phyloP scores from a whole-genome alignment of 768 basidiomycete genomes.

The Rickenella mellea region DNA sequence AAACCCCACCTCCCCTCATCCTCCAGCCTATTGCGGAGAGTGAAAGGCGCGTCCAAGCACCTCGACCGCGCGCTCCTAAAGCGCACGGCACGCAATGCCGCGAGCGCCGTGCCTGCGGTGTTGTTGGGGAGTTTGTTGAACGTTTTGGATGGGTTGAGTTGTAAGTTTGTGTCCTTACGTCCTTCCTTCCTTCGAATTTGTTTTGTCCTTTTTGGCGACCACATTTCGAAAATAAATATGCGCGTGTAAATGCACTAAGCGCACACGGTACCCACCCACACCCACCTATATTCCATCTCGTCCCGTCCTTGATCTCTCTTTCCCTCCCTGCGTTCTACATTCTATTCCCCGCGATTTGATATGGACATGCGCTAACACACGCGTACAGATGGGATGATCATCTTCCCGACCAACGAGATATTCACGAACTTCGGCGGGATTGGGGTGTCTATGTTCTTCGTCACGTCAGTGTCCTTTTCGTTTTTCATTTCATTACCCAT shows the following conservation, averaged over 20 bases:
- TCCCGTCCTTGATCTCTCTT: too few relatives aligned
- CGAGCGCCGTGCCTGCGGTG: constrained; percentile 68
- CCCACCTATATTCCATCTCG: too few relatives aligned
- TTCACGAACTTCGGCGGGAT: constrained; percentile 77
- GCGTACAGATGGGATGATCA: constrained; percentile 80
- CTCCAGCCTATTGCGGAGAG: too few relatives aligned
- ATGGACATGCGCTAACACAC: too few relatives aligned
- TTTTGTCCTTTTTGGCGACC: not conserved
- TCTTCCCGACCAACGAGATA: constrained; percentile 77
- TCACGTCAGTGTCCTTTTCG: constrained; percentile 41
- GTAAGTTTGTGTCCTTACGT: constrained; percentile 31
- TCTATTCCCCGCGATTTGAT: too few relatives aligned
- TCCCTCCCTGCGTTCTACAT: too few relatives aligned
- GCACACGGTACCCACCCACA: too few relatives aligned
- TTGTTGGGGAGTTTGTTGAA: constrained; percentile 79
- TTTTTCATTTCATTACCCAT: constrained; percentile 3
- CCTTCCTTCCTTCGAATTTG: not conserved
- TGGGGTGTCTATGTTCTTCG: constrained; percentile 94
- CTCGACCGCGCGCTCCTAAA: not conserved
- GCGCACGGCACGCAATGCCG: constrained; percentile 16
- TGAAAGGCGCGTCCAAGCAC: not conserved
- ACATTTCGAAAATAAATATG: too few relatives aligned
- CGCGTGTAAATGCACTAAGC: too few relatives aligned
- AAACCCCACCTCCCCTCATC: too few relatives aligned
- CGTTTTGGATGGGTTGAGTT: constrained; percentile 88